These are phyloP conservation scores for Russula abietina DNA, from an alignment of 768 basidiomycete species.

Conservation along the genomic window DNA sequence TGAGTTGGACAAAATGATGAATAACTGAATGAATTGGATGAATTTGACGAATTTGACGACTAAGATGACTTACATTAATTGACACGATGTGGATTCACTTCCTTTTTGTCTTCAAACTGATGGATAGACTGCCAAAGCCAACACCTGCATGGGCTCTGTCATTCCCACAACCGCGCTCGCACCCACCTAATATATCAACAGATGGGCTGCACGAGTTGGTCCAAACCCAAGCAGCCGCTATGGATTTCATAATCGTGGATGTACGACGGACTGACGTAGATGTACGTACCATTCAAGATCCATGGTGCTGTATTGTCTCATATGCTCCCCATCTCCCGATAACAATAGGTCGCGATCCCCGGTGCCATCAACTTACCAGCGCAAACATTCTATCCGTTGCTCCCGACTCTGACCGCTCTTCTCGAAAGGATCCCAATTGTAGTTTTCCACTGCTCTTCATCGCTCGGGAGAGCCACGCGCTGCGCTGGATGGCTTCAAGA, in stretches of 20 bases:
- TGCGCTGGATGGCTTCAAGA: slow-evolving; percentile 29
- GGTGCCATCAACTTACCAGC: slow-evolving; percentile 42
- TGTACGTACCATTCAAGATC: slow-evolving; percentile 25
- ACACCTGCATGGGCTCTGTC: slow-evolving; percentile 24
- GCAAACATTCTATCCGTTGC: slow-evolving; percentile 38
- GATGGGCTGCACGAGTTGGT: slow-evolving; percentile 28
- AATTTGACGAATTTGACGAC: background rate
- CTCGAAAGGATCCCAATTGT: slow-evolving; percentile 28
- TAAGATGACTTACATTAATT: background rate
- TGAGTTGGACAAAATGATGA: no score
- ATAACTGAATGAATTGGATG: no score
- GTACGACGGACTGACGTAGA: slow-evolving; percentile 37
- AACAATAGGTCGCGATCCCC: slow-evolving; percentile 28
- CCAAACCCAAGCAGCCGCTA: slow-evolving; percentile 20
- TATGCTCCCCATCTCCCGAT: background rate
- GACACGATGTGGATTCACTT: no score
- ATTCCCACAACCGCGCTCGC: slow-evolving; percentile 24
- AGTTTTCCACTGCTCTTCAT: slow-evolving; percentile 29
- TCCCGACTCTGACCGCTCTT: slow-evolving; percentile 32
- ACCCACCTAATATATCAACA: slow-evolving; percentile 23
- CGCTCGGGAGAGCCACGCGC: slow-evolving; percentile 25
- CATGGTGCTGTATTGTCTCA: background rate
- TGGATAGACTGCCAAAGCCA: slow-evolving; percentile 5
- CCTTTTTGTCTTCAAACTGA: background rate
- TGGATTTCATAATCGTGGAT: slow-evolving; percentile 35